These are phyloP conservation scores for Aspergillus hancockii DNA, from an alignment of 495 filamentous ascomycete genomes.

Conservation along the genomic window DNA sequence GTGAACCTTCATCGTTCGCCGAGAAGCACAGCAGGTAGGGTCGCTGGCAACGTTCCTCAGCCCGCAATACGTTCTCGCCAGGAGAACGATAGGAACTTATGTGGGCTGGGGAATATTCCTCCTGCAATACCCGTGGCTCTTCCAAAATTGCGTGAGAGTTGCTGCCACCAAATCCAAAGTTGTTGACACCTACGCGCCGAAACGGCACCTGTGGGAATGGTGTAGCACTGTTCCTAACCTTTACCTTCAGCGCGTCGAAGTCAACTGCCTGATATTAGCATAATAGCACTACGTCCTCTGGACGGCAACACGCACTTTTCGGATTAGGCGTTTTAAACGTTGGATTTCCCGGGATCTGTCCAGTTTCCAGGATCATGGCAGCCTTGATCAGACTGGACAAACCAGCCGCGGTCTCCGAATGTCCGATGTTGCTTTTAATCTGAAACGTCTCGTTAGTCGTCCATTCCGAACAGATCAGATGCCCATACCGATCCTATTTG, in stretches of 20 bases:
- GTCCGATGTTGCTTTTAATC: conserved; percentile 35
- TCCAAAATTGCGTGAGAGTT: conserved; percentile 47
- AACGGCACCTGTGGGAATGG: conserved; percentile 22
- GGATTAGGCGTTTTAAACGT: conserved; percentile 28
- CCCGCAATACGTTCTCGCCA: not conserved
- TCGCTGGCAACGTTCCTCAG: not conserved
- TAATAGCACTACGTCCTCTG: not conserved
- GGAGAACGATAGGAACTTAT: conserved; percentile 3
- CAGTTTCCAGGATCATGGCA: conserved; percentile 34
- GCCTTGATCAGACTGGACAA: conserved; percentile 49
- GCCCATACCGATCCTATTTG: conserved; percentile 24
- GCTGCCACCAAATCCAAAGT: conserved; percentile 52
- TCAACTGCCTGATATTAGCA: conserved; percentile 11
- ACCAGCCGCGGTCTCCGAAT: conserved; percentile 39
- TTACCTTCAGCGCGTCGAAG: conserved; percentile 5
- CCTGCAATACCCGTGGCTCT: conserved; percentile 12
- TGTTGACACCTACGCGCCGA: conserved; percentile 41
- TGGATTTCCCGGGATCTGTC: conserved; percentile 29
- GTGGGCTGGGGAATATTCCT: not conserved
- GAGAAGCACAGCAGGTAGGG: conserved; percentile 29
- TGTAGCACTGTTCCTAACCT: conserved; percentile 3
- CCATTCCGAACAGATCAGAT: not conserved
- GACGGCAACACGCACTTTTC: conserved; percentile 13
- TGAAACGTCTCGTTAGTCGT: not conserved
- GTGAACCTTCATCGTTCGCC: conserved; percentile 29